A percentile compares a stretch with the other conserved stretches of the same genome.
Conservation (phyloP, 1,284 basidiomycete species). For the Tylopilus sp. region DNA sequence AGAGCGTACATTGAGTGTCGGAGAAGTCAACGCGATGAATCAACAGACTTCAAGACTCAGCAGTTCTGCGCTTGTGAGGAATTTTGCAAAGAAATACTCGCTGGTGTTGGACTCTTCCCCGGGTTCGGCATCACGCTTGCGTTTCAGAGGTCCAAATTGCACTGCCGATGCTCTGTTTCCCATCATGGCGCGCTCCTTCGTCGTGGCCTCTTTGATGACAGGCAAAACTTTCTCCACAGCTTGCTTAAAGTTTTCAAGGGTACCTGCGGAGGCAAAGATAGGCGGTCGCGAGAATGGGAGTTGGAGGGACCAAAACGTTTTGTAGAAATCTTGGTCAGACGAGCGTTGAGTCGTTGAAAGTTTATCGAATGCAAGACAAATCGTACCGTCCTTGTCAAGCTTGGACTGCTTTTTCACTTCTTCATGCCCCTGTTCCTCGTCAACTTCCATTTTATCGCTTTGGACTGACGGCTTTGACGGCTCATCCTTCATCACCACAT, state of each 20-base stretch:
- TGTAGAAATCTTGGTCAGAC: slow-evolving; percentile 63
- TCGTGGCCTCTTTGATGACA: slow-evolving; percentile 77
- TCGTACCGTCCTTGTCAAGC: slow-evolving; percentile 63
- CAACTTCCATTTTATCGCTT: slow-evolving; percentile 37
- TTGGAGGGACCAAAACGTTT: slow-evolving; percentile 83
- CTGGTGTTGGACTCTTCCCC: slow-evolving; percentile 47
- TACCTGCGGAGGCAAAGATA: slow-evolving; percentile 51
- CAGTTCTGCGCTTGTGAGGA: slow-evolving; percentile 80
- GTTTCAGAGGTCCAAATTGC: slow-evolving; percentile 46
- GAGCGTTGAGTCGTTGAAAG: slow-evolving; percentile 4
- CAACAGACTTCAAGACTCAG: slow-evolving; percentile 75
- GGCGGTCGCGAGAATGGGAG: slow-evolving; percentile 71
- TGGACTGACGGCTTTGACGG: slow-evolving; percentile 19
- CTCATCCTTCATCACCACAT: slow-evolving; percentile 30
- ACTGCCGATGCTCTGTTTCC: slow-evolving; percentile 52
- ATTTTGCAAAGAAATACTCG: slow-evolving; percentile 90
- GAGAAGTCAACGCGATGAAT: slow-evolving; percentile 2
- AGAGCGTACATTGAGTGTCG: slow-evolving; percentile 6
- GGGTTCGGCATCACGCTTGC: slow-evolving; percentile 57
- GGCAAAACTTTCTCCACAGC: slow-evolving; percentile 69
- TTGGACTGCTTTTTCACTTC: slow-evolving; percentile 38
- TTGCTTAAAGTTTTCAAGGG: slow-evolving; percentile 61
- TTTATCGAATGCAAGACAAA: neutral
- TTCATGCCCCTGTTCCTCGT: slow-evolving; percentile 41
- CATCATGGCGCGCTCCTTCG: slow-evolving; percentile 79